Evolutionary conservation across 345 rosid species (phyloP).

Genomic region (Ricinus communis): DNA sequence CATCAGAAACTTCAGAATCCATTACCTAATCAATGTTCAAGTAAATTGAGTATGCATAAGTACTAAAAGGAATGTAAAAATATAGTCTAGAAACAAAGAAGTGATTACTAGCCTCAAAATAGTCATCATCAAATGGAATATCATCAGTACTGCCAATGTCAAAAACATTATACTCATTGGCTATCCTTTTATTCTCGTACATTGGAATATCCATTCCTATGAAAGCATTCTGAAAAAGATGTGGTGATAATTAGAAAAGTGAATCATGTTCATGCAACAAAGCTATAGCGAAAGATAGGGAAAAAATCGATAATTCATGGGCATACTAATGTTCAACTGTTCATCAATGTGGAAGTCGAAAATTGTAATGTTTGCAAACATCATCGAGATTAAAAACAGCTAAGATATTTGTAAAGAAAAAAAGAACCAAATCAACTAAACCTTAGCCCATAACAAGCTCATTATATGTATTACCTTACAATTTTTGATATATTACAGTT

Average conservation of each 20-base stretch:
- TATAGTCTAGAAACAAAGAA: conserved; percentile 18
- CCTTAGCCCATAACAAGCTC: no score
- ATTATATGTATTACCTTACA: no score
- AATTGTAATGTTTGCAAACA: background rate
- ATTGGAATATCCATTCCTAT: conserved; percentile 77
- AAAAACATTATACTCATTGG: conserved; percentile 49
- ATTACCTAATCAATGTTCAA: conserved; percentile 43
- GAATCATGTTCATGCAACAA: conserved; percentile 1
- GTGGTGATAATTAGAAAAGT: conserved; percentile 7
- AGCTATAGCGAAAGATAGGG: background rate
- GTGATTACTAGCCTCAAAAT: conserved; percentile 63
- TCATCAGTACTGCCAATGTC: conserved; percentile 46
- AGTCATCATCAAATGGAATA: conserved; percentile 57
- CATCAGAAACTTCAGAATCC: conserved; percentile 64
- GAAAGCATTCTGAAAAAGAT: conserved; percentile 62
- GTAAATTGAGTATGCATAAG: conserved; percentile 15
- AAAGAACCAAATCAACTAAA: no score
- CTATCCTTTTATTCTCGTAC: conserved; percentile 50
- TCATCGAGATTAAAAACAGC: background rate
- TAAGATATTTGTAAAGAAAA: background rate
- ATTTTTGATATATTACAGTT: background rate
- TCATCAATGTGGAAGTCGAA: background rate
- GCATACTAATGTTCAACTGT: background rate
- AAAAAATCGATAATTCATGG: background rate
- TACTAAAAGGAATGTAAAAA: conserved; percentile 1